Base-by-base conservation (phyloP, 2,329 filamentous ascomycete species). In the Stagonosporopsis cucurbitacearum region DNA sequence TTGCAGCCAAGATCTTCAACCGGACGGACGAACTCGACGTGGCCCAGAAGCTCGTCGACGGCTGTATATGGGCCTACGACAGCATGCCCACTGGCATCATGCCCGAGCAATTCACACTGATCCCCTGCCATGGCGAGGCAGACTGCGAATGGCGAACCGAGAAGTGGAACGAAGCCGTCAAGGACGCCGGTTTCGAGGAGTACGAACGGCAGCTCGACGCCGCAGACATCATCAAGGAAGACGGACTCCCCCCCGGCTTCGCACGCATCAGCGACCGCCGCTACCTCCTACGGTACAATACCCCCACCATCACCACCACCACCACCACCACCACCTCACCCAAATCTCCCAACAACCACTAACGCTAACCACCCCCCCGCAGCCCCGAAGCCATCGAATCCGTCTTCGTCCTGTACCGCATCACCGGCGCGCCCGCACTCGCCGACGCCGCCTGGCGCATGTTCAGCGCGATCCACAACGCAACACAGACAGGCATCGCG, bases 351-450 rank as follows among this genome's bases (percentile, higher is more conserved):
- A 8, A 17, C 5, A 7, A 15, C 12, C 22, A 13, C 6, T 13
- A 5, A n/a, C 23, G 15, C 39, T 26, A 41, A 26, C 22, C 4
- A 13, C 9, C 35, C 22, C 11, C 13, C 22, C 15, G 12, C 60
- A 90, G 89, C 20, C 91, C 91, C 19, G 92, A 96, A 79, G 91
- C 90, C 0, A 92, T 96, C 65, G 92, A 96, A 69, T 92, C 88
- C 0, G 87, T 96, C 13, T 96, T 92, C 83, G 90, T 93, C 77
- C 88, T 96, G 81, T 95, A 96, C 78, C 90, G 92, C 70, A 91
- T 96, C 75, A 96, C 91, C 0, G 92, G 91, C 43, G 89, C 95
- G 61, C 77, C 82, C 1, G 75, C 77, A 4, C 92, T 91, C 82
- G 88, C 89, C 71, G 91, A 96, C 25, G 88, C 89, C 63, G 93